Conservation (phyloP, 169 alveolate genomes). For the Plasmodium gaboni region DNA sequence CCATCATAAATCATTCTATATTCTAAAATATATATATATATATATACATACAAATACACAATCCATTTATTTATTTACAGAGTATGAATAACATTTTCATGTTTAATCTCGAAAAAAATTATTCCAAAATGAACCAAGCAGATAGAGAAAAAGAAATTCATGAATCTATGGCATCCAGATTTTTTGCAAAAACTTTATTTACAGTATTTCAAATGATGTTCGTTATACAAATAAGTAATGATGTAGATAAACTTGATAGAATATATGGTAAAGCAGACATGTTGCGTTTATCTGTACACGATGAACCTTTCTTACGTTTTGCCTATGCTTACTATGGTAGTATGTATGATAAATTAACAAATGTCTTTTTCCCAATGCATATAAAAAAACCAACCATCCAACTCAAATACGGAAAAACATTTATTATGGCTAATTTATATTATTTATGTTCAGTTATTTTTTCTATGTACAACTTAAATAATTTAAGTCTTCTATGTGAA, state of each 20-base stretch:
- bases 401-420: constrained; percentile 62
- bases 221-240: constrained; percentile 29
- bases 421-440: constrained; percentile 59
- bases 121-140: constrained; percentile 21
- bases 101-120: constrained; percentile 23
- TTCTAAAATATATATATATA: neutral
- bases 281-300: constrained; percentile 28
- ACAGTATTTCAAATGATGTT: constrained; percentile 61
- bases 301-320: constrained; percentile 44
- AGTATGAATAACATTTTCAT: constrained; percentile 64
- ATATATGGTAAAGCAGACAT: constrained; percentile 39
- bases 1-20: too few relatives aligned
- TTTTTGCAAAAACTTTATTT: constrained; percentile 52
- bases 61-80: constrained; percentile 4
- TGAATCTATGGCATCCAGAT: constrained; percentile 55
- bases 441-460: constrained; percentile 22
- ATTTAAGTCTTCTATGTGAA: constrained; percentile 39
- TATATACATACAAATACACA: neutral
- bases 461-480: constrained; percentile 29
- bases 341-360: constrained; percentile 36
- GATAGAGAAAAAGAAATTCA: constrained; percentile 34
- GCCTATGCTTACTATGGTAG: constrained; percentile 31
- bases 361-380: constrained; percentile 49
- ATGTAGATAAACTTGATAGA: constrained; percentile 38
- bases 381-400: constrained; percentile 51